Percentiles rank a stretch among this genome's conserved stretches.
Conservation (phyloP, 805 yeast species). For the Komagataella pastoris region DNA sequence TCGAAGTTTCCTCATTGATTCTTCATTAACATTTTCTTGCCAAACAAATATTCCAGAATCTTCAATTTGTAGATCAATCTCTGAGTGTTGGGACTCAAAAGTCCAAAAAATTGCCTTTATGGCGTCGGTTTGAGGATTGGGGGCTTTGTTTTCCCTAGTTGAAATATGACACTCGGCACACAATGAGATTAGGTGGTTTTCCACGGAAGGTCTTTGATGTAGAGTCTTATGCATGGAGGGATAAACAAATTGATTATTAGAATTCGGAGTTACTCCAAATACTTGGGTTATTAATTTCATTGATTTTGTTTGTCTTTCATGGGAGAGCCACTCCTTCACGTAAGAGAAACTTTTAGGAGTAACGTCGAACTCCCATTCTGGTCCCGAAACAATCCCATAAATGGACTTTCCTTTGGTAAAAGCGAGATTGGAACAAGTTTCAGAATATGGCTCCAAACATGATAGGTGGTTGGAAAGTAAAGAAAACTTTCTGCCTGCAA, state of each 20-base stretch:
- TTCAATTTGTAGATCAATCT: slow-evolving; percentile 17
- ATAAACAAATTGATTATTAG: slow-evolving; percentile 25
- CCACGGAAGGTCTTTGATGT: slow-evolving; percentile 21
- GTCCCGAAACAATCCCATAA: neutral
- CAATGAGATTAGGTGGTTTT: slow-evolving; percentile 39
- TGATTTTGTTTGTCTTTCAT: slow-evolving; percentile 5
- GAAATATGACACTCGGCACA: slow-evolving; percentile 57
- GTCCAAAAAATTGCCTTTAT: slow-evolving; percentile 53
- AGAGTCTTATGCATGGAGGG: slow-evolving; percentile 15
- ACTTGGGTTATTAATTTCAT: slow-evolving; percentile 32
- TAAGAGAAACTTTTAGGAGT: neutral
- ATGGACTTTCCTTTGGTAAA: neutral
- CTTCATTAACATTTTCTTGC: slow-evolving; percentile 2
- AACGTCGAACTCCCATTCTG: neutral
- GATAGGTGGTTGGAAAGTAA: slow-evolving; percentile 26
- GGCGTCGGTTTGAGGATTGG: slow-evolving; percentile 56
- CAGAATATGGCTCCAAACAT: slow-evolving; percentile 9
- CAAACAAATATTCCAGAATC: slow-evolving; percentile 23
- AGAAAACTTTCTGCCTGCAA: slow-evolving; percentile 53
- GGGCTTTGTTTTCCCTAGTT: slow-evolving; percentile 31
- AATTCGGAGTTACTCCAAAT: slow-evolving; percentile 28
- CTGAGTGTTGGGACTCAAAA: slow-evolving; percentile 29
- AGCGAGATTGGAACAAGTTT: neutral
- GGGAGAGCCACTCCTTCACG: slow-evolving; percentile 5
- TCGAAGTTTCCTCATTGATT: slow-evolving; percentile 4